Conservation (phyloP, 176 grass and related monocot species). For the Panicum miliaceum region DNA sequence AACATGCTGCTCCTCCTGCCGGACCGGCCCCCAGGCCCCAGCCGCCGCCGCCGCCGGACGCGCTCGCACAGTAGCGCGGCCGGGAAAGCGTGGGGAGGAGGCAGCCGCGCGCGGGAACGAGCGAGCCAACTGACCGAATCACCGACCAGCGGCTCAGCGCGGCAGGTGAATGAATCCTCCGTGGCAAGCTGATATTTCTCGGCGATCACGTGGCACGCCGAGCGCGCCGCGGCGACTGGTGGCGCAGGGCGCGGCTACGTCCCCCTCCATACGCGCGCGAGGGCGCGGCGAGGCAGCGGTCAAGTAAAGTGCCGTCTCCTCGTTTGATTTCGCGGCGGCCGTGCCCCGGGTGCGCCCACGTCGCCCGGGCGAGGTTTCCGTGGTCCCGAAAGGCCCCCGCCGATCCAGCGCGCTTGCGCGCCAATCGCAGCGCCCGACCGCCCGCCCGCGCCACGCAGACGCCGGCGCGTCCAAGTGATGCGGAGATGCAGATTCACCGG, state of each 20-base stretch:
- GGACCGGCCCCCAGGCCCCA: neutral
- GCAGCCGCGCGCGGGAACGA: conserved; percentile 35
- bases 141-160: neutral
- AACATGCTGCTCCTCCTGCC: conserved; percentile 39
- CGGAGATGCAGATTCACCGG: conserved; percentile 42
- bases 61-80: conserved; percentile 10
- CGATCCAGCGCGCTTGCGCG: conserved; percentile 8
- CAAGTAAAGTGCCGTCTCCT: conserved; percentile 35
- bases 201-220: conserved; percentile 28
- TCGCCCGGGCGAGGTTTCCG: conserved; percentile 29
- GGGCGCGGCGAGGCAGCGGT: neutral
- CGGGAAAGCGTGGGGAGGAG: neutral
- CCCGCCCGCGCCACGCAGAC: conserved; percentile 12
- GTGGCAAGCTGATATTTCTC: conserved; percentile 35
- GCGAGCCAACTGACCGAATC: neutral
- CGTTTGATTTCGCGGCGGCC: conserved; percentile 38
- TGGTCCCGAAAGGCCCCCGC: conserved; percentile 39
- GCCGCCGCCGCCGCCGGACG: conserved; percentile 37
- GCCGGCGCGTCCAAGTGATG: conserved; percentile 29
- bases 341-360: conserved; percentile 27
- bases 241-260: conserved; percentile 46
- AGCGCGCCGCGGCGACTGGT: conserved; percentile 30
- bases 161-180: conserved; percentile 21
- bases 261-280: neutral
- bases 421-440: neutral